A percentile compares a stretch with the other conserved stretches of the same genome.
phyloP scores from a whole-genome alignment of 1,284 basidiomycete species.

The Mycosarcoma maydis region DNA sequence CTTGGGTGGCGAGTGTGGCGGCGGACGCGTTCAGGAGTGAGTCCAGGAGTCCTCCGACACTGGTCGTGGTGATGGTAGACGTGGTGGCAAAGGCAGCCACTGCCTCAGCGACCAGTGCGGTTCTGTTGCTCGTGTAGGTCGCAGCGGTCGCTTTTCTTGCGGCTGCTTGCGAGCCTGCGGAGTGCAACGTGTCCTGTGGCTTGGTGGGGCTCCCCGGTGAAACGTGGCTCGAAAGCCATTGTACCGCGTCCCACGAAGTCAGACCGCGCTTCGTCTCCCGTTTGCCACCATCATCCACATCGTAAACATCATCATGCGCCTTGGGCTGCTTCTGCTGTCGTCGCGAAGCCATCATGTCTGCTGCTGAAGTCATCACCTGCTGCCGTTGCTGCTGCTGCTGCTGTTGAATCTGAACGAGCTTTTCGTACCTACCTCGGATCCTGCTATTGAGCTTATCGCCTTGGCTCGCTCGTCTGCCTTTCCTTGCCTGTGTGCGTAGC shows the following conservation, averaged over 20 bases:
- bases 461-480: background rate
- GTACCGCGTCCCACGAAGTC: constrained; percentile 21
- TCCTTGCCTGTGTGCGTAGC: constrained; percentile 22
- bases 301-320: background rate
- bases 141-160: background rate
- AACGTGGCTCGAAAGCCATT: constrained; percentile 13
- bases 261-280: constrained; percentile 6
- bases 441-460: constrained; percentile 5
- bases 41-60: constrained; percentile 11
- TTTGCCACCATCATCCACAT: background rate
- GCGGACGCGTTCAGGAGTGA: constrained; percentile 10
- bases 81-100: constrained; percentile 13
- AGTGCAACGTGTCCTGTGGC: background rate
- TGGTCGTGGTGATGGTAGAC: background rate
- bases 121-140: background rate
- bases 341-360: background rate
- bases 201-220: constrained; percentile 2
- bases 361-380: constrained; percentile 3
- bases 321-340: background rate
- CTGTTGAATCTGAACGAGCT: constrained; percentile 24
- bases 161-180: background rate
- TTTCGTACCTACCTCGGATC: constrained; percentile 39
- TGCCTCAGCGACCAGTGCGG: constrained; percentile 12
- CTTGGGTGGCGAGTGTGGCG: background rate
- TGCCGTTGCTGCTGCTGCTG: constrained; percentile 22